Conservation (phyloP, 441 rosid species). For the Euphorbia schlechtendalii region DNA sequence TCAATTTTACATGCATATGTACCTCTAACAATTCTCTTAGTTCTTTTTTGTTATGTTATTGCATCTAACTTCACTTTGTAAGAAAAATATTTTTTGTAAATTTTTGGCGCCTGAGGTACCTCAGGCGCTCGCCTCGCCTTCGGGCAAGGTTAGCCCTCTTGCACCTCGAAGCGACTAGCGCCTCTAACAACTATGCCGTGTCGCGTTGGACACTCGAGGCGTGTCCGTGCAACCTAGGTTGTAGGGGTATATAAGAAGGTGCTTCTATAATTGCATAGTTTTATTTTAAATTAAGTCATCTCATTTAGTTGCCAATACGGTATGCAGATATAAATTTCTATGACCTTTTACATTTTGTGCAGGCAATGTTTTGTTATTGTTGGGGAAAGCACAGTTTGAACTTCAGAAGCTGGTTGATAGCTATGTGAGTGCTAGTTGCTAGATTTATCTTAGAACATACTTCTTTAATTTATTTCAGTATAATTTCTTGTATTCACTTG, state of each 20-base stretch:
- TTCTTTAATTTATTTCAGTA: slow-evolving; percentile 4
- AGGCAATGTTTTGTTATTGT: slow-evolving; percentile 63
- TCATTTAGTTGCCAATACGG: not conserved
- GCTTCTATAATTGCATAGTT: not conserved
- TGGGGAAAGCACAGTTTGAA: slow-evolving; percentile 82
- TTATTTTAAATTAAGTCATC: not conserved
- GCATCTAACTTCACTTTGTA: too few species aligned
- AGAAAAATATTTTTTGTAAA: too few species aligned
- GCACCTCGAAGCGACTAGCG: too few species aligned
- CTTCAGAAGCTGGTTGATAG: slow-evolving; percentile 81
- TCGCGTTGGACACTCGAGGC: too few species aligned
- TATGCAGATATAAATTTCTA: not conserved
- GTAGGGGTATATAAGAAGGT: not conserved
- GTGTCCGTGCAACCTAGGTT: too few species aligned
- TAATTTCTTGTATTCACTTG: not conserved
- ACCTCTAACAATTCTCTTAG: too few species aligned
- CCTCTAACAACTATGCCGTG: too few species aligned
- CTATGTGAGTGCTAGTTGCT: slow-evolving; percentile 59
- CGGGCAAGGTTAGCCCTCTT: too few species aligned
- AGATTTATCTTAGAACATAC: slow-evolving; percentile 6
- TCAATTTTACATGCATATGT: too few species aligned
- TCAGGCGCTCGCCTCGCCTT: too few species aligned
- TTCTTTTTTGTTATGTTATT: too few species aligned
- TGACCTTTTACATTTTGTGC: slow-evolving; percentile 29
- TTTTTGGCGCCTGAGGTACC: too few species aligned